Evolutionary conservation across 495 filamentous ascomycete genomes (phyloP).

Genomic region (Parathielavia hyrcaniae): DNA sequence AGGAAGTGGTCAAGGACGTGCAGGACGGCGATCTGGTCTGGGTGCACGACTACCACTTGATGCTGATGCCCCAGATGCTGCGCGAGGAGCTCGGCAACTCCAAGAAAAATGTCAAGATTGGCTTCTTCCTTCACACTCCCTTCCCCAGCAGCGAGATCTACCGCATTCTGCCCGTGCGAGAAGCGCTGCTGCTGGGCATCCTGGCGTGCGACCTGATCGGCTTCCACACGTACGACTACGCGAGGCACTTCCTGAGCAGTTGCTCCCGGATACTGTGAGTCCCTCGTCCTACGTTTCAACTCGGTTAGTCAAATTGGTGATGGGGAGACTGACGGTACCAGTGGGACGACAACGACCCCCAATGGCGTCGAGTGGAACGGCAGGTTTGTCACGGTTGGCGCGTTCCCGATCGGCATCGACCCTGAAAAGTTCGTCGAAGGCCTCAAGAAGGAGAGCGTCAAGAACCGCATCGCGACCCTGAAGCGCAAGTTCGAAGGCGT

Average conservation of each 20-base stretch:
- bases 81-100: slow-evolving; percentile 62
- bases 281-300: not conserved
- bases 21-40: slow-evolving; percentile 79
- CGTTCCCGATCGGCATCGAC: slow-evolving; percentile 92
- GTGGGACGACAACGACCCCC: slow-evolving; percentile 71
- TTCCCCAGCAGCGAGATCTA: slow-evolving; percentile 93
- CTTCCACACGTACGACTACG: slow-evolving; percentile 95
- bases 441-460: slow-evolving; percentile 70
- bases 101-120: slow-evolving; percentile 79
- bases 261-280: slow-evolving; percentile 75
- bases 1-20: slow-evolving; percentile 63
- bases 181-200: slow-evolving; percentile 71
- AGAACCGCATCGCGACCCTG: slow-evolving; percentile 68
- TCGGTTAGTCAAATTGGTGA: not conserved
- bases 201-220: slow-evolving; percentile 82
- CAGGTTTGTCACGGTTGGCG: slow-evolving; percentile 65
- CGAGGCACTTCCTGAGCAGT: slow-evolving; percentile 78
- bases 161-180: slow-evolving; percentile 79
- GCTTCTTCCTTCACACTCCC: slow-evolving; percentile 91
- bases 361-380: slow-evolving; percentile 74
- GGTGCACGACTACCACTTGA: slow-evolving; percentile 95
- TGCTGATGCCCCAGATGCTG: slow-evolving; percentile 82
- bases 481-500: slow-evolving; percentile 77
- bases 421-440: slow-evolving; percentile 91
- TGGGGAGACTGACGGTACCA: slow-evolving; percentile 33